Base-by-base conservation (phyloP, 768 basidiomycete genomes). In the Mrakia blollopis region DNA sequence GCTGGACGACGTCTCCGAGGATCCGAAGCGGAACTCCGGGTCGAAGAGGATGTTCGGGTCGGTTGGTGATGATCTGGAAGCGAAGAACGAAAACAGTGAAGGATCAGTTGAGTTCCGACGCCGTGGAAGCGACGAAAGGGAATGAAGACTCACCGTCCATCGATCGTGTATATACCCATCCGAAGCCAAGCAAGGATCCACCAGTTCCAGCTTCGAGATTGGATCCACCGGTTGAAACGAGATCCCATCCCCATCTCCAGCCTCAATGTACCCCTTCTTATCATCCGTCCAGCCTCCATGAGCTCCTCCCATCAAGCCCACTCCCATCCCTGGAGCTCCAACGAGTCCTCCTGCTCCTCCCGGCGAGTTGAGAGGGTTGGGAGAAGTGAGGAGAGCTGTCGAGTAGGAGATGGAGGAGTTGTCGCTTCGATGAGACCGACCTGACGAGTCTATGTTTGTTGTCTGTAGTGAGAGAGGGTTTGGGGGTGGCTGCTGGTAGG, bases 141-240 rank as follows among this genome's bases (percentile, higher is more conserved):
- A 21, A 50, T n/a, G n/a, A n/a, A n/a, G 1, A 21, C 47, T 21
- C 2, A 50, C 47, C 10, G 71, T 72, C 32, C 61, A 77, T 0
- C 76, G 76, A 32, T 77, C 76, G 35, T 77, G 76, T 25, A 76
- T 73, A 62, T 71, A 77, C 0, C 77, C 77, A 21, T 78, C 77
- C 10, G 65, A 67, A 0, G 63, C 72, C 4, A 78, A 67, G 21
- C 74, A 67, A 25, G 77, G 77, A 60, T 78, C 77, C n/a, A 78
- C 69, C 13, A 78, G 69, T 50, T 78, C 77, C 37, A 68, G 47
- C 50, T 78, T 78, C n/a, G 39, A 47, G 39, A 78, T 74, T 28
- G 77, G 77, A 35, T 78, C 77, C 21, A 73, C 67, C 2, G 76
- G 76, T 23, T 77, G 72, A 23, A 77, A 77, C n/a, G 47, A 68